phyloP scores from a whole-genome alignment of 2,329 filamentous ascomycete species.

The Exophiala mesophila region DNA sequence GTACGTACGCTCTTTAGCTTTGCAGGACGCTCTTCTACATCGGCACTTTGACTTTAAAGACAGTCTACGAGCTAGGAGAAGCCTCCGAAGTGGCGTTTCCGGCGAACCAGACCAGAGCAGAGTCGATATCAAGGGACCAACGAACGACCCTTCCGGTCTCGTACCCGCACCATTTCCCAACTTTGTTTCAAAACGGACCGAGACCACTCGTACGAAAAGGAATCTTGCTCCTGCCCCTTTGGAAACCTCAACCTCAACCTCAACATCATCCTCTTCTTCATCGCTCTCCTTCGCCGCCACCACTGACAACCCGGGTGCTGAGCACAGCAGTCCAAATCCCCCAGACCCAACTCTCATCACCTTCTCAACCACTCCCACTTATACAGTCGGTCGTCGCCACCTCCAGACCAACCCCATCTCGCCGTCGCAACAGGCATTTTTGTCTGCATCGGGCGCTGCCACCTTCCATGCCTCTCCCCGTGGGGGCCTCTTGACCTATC shows the following conservation, averaged over 20 bases:
- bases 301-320: not conserved
- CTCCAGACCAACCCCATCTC: conserved; percentile 32
- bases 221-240: too few species aligned
- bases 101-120: not conserved
- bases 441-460: conserved; percentile 30
- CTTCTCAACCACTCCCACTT: conserved; percentile 76
- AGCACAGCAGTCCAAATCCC: conserved; percentile 24
- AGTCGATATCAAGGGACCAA: not conserved
- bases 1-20: conserved; percentile 50
- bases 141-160: not conserved
- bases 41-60: conserved; percentile 22
- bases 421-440: conserved; percentile 37
- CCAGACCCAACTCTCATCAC: conserved; percentile 71
- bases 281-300: not conserved
- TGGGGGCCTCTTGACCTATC: conserved; percentile 89
- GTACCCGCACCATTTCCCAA: not conserved
- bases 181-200: not conserved
- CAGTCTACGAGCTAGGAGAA: conserved; percentile 4
- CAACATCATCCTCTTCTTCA: conserved; percentile 19
- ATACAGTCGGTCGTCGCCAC: conserved; percentile 85
- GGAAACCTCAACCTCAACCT: conserved; percentile 16
- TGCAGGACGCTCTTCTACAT: conserved; percentile 51
- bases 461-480: conserved; percentile 68
- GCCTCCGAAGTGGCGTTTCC: not conserved
- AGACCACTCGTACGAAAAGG: not conserved